Conservation (phyloP, 2,329 filamentous ascomycete genomes). For the Colletotrichum melonis region DNA sequence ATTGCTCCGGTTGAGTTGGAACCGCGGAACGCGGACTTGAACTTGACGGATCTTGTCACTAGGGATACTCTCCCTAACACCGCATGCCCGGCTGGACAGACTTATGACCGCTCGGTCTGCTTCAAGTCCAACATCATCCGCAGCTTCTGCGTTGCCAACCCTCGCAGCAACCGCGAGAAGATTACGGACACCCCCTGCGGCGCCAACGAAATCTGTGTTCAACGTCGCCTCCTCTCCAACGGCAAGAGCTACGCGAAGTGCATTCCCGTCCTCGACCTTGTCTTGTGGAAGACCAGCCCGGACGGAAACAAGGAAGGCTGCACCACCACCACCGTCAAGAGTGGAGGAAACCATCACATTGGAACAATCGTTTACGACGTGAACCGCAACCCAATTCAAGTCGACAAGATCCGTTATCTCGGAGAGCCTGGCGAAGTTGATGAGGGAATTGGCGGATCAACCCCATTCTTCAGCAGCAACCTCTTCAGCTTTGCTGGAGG, state of each 20-base stretch:
- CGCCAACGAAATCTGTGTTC: background rate
- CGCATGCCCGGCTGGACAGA: background rate
- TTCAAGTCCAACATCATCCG: background rate
- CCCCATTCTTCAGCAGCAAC: background rate
- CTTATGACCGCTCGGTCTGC: conserved; percentile 1
- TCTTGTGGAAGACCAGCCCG: background rate
- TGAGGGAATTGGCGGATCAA: background rate
- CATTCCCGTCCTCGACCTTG: background rate
- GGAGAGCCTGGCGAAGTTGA: background rate
- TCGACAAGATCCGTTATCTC: conserved; percentile 5
- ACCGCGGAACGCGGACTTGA: background rate
- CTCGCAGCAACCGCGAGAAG: background rate
- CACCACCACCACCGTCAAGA: background rate
- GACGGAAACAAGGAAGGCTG: background rate
- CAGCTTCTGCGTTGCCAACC: background rate
- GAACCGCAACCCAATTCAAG: background rate
- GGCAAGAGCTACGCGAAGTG: background rate
- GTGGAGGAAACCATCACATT: background rate
- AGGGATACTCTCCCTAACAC: background rate
- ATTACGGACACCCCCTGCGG: background rate
- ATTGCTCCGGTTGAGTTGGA: background rate
- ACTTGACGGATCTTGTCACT: background rate
- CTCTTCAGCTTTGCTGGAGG: background rate
- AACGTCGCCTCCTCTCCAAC: background rate
- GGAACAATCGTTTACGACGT: background rate